Evolutionary conservation across 2,329 filamentous ascomycete genomes (phyloP), one percentile per base, ranked within the genome.

Genomic region (Phialophora macrospora): DNA sequence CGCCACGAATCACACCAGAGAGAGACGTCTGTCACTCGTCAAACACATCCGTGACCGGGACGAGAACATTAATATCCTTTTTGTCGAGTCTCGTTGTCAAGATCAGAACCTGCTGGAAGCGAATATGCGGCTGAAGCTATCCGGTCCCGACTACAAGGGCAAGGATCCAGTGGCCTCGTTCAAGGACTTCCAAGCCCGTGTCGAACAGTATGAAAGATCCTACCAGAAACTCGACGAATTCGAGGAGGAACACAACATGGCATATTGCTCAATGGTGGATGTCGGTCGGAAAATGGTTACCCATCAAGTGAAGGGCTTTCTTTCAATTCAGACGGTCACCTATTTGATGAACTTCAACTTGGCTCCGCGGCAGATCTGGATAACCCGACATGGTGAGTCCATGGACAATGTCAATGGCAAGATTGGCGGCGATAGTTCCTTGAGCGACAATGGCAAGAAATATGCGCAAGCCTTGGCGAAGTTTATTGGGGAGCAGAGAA

Each of bases 261-360:
- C 96, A 66, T 99, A 96, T 75, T 96, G 99, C 69, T 92, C 92
- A 82, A 97, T 98, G 90, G 92, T 98, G 70, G 95, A 99, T 77
- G 95, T 99, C 2, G 95, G 95, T 49, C 88, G 94, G 67, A 99
- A 99, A 78, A 86, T 98, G 67, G 88, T 98, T 51, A 91, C 94
- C 55, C 91, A 96, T 76, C 91, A 95, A 68, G 88, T 97, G 67
- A 90, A 90, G 71, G 95, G 95, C 5, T 99, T 99, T 77, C 83
- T 99, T 56, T 93, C 93, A 64, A 91, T 91, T 46, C 92, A 95
- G 68, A 95, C 96, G 62, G 93, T 95, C 63, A 96, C 93, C 70
- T 99, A 98, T 74, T 84, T 99, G 9, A 90, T 95, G 54, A 98
- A 96, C 72, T 99, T 99, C 83, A 98, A 99, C 73, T 85, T 99